Base-by-base conservation (phyloP, 192 early-diverging fungal species). In the Coemansia sp. region DNA sequence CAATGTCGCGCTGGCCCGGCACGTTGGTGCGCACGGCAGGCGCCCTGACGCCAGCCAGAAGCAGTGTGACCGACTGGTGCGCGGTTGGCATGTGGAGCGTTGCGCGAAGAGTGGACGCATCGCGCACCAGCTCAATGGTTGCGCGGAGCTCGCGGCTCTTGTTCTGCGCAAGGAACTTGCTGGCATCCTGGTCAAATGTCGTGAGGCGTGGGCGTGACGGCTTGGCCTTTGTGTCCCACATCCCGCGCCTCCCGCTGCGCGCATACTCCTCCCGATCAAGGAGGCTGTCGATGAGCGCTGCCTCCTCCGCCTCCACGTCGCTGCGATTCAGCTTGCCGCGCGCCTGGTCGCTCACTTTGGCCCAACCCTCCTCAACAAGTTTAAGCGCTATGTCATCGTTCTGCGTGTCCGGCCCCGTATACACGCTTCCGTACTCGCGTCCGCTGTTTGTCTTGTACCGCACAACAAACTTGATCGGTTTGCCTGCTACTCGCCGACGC, bases 61-160 rank as follows among this genome's bases (percentile, higher is more conserved):
- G 61, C 37, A 94, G 69, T 41, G 86, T 84, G 36, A 98, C 73
- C 47, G 88, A 92, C 56, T 95, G 82, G 71, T 92, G 91, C 72
- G 90, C 89, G 37, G 89, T 85, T 11, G 85, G 83, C 39, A 92
- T 68, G 61, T 90, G 73, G 49, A 95, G 73, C 45, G 87, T 83
- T 6, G 95, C 89, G 15, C 94, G 90, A 60, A 90, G 85, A 15
- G 92, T 93, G 7, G 92, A 87, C 6, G 88, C 98, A 69, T 97
- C 95, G 49, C 95, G 93, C n/a, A 98, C 90, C 77, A 93, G 94
- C 77, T 99, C 98, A 70, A 99, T 83, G 22, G 96, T 89, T 36
- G 91, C 95, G 52, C 90, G 85, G 32, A 99, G 73, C n/a, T 87
- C 87, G 57, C 87, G 87, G 47, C 94, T 92, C 79, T 91, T 93